Conservation (phyloP, 108 stramenopile species). For the Fragilaria radians region DNA sequence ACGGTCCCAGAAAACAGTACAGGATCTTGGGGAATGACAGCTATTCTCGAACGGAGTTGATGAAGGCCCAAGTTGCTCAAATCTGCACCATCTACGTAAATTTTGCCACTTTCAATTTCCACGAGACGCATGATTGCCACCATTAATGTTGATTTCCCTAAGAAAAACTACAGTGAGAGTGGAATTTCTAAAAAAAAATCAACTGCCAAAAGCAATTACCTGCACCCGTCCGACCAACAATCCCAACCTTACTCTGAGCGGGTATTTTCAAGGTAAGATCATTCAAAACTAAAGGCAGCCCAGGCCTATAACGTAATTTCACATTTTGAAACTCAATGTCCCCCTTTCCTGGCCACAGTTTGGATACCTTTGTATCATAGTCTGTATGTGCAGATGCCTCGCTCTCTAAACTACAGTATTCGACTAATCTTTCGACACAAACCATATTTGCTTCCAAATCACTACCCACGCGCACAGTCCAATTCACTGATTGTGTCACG, state of each 20-base stretch:
- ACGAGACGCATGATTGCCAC: slow-evolving; percentile 63
- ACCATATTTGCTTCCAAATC: slow-evolving; percentile 88
- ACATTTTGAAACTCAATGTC: slow-evolving; percentile 49
- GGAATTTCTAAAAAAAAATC: not conserved
- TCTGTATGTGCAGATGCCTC: slow-evolving; percentile 34
- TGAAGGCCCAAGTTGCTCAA: slow-evolving; percentile 52
- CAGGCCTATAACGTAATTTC: slow-evolving; percentile 63
- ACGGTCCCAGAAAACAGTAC: slow-evolving; percentile 83
- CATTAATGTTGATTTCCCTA: slow-evolving; percentile 51
- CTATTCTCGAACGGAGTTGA: slow-evolving; percentile 58
- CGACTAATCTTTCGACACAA: slow-evolving; percentile 68
- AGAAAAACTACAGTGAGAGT: not conserved
- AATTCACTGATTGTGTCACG: slow-evolving; percentile 86
- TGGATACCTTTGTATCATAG: slow-evolving; percentile 16
- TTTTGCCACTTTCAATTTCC: slow-evolving; percentile 52
- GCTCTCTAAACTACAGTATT: slow-evolving; percentile 43
- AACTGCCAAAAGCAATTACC: not conserved
- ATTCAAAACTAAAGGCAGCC: slow-evolving; percentile 74
- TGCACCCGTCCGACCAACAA: slow-evolving; percentile 35
- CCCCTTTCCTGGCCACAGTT: slow-evolving; percentile 64
- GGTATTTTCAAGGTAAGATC: slow-evolving; percentile 54
- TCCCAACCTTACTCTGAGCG: slow-evolving; percentile 40
- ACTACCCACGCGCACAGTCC: slow-evolving; percentile 80
- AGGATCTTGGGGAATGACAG: slow-evolving; percentile 92
- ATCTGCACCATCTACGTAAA: slow-evolving; percentile 83